A percentile compares a stretch with the other conserved stretches of the same genome.
phyloP scores from a whole-genome alignment of 257 asterid genomes.

The Lantana camara region DNA sequence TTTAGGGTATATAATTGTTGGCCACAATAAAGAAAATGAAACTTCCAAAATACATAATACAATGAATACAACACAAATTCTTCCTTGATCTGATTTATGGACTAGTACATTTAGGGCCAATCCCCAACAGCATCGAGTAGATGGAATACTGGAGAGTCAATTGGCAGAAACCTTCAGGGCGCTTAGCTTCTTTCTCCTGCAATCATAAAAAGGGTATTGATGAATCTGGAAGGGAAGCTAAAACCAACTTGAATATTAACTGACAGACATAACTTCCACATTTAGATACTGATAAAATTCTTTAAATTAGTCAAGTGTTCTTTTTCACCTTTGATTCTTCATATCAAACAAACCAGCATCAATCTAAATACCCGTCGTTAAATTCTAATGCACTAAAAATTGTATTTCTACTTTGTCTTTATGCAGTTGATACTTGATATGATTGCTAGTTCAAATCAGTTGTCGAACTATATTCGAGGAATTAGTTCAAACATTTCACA shows the following conservation, averaged over 20 bases:
- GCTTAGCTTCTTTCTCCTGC: constrained; percentile 23
- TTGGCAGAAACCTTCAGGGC: not conserved
- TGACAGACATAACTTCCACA: too few species aligned
- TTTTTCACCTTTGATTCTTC: constrained; percentile 14
- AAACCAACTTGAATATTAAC: too few species aligned
- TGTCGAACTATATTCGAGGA: not conserved
- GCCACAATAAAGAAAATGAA: not conserved
- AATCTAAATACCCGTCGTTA: not conserved
- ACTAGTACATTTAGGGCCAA: not conserved
- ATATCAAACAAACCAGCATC: not conserved
- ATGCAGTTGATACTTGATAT: constrained; percentile 3
- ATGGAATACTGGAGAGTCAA: not conserved
- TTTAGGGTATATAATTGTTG: not conserved
- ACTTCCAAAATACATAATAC: constrained; percentile 1
- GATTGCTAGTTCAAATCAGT: not conserved
- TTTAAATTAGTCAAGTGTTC: too few species aligned
- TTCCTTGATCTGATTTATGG: not conserved
- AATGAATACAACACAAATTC: not conserved
- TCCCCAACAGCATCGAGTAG: not conserved
- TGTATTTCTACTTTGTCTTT: not conserved
- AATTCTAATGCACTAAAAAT: not conserved
- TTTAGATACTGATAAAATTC: too few species aligned
- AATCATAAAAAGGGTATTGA: not conserved
- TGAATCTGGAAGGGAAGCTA: not conserved
- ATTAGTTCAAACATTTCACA: not conserved